phyloP scores from a whole-genome alignment of 1,139 yeast genomes.

The Protomyces gravidus region DNA sequence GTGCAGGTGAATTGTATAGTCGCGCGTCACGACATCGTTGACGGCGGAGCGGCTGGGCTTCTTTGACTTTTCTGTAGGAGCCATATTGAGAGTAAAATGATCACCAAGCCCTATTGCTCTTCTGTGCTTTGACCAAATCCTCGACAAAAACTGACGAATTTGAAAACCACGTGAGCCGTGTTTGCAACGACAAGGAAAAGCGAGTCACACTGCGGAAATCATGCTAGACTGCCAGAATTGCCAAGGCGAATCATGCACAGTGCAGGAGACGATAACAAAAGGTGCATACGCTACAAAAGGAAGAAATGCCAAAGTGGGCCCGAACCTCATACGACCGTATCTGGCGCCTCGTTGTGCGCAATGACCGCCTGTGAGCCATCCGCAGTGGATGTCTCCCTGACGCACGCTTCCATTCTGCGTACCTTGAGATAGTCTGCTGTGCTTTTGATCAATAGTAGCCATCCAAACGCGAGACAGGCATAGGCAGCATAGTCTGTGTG shows the following conservation, averaged over 20 bases:
- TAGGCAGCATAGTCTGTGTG: slow-evolving; percentile 46
- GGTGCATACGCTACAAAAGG: too few relatives aligned
- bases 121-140: slow-evolving; percentile 12
- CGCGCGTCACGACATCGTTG: slow-evolving; percentile 99
- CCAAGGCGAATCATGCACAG: too few relatives aligned
- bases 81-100: too few relatives aligned
- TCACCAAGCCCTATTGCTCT: too few relatives aligned
- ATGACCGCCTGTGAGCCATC: slow-evolving; percentile 29
- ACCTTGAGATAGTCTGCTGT: slow-evolving; percentile 67
- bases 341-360: slow-evolving; percentile 25
- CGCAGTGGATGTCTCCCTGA: slow-evolving; percentile 41
- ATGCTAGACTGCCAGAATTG: background rate
- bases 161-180: background rate
- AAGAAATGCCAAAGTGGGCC: too few relatives aligned
- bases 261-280: too few relatives aligned
- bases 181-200: background rate
- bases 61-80: slow-evolving; percentile 55
- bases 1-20: slow-evolving; percentile 83
- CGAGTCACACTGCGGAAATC: background rate
- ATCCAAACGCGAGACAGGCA: slow-evolving; percentile 63
- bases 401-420: slow-evolving; percentile 66
- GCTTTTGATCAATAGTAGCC: slow-evolving; percentile 61
- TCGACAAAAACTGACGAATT: background rate
- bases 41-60: slow-evolving; percentile 50
- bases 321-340: slow-evolving; percentile 27